A percentile compares a stretch with the other conserved stretches of the same genome.
These are phyloP conservation scores for Heterobasidion annosum DNA, from an alignment of 1,284 basidiomycete genomes.

Conservation along the genomic window DNA sequence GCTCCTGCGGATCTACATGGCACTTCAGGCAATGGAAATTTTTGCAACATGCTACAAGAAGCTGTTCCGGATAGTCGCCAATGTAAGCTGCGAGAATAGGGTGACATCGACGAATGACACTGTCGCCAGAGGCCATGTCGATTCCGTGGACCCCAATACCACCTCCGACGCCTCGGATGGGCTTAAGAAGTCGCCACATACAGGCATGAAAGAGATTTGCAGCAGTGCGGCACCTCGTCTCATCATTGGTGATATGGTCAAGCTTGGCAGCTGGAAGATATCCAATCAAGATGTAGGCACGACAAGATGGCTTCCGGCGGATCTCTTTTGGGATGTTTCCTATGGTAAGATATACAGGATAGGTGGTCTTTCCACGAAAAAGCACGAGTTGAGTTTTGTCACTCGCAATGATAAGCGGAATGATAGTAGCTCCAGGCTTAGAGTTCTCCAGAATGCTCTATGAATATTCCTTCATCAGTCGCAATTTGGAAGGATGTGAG, in stretches of 20 bases:
- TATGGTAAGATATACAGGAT: constrained; percentile 2
- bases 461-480: not conserved
- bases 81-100: constrained; percentile 15
- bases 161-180: constrained; percentile 5
- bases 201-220: constrained; percentile 15
- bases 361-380: constrained; percentile 1
- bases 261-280: constrained; percentile 1
- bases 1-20: not conserved
- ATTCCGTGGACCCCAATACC: constrained; percentile 9
- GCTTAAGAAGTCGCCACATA: constrained; percentile 11
- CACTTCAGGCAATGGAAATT: not conserved
- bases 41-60: constrained; percentile 9
- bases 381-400: constrained; percentile 3
- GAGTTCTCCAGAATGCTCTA: not conserved
- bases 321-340: not conserved
- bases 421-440: not conserved
- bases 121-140: constrained; percentile 10
- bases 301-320: not conserved
- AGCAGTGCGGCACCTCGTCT: not conserved
- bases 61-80: constrained; percentile 18
- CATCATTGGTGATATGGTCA: not conserved
- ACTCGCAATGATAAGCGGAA: not conserved
- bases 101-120: constrained; percentile 8
- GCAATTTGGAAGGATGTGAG: not conserved
- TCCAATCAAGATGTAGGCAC: not conserved